Base-by-base conservation (phyloP, 345 rosid genomes). In the Euclidium syriacum region DNA sequence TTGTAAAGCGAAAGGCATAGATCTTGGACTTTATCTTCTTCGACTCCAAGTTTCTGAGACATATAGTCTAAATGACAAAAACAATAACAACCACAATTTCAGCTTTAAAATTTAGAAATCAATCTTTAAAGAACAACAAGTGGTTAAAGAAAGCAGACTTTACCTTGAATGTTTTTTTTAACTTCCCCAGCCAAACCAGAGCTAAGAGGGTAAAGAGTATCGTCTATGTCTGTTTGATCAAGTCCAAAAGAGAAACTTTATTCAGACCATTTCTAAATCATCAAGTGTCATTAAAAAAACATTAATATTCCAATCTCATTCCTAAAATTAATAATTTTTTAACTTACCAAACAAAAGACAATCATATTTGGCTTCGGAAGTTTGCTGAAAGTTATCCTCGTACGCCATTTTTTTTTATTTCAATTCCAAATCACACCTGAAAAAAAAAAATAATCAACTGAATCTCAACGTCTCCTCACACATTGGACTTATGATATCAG, bases 131-230 rank as follows among this genome's bases (percentile, higher is more conserved):
- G 51, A 27, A 57, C 10, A 50, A 39, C 0, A 52, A 29, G 32
- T 26, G 41, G n/a, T n/a, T n/a, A 39, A 24, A 7, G 22, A 16
- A 38, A 65, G 3, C 4, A 4, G 38, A 23, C 1, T 17, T 19
- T 74, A 91, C 98, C 96, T 77, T 77, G 87, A 53, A 91, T 88
- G 65, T 88, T 88, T 57, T 76, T 80, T 59, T 79, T 76, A 46
- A 82, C 81, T 18, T 68, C 64, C 36, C 23, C 33, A 6, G 94
- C 78, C 57, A 91, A 68, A 32, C 98, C 96, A 67, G 94, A 88
- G 70, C 79, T 83, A 18, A 58, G 41, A 48, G 95, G 87, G 70
- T 88, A 91, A 62, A 91, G 83, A 58, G 96, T 91, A 73, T 91
- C 98, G 73, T 91, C 98, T 70, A 70, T 70, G 27, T 70, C 74